These are phyloP conservation scores for Thuja plicata DNA, from an alignment of 83 land plant genomes.

Conservation along the genomic window DNA sequence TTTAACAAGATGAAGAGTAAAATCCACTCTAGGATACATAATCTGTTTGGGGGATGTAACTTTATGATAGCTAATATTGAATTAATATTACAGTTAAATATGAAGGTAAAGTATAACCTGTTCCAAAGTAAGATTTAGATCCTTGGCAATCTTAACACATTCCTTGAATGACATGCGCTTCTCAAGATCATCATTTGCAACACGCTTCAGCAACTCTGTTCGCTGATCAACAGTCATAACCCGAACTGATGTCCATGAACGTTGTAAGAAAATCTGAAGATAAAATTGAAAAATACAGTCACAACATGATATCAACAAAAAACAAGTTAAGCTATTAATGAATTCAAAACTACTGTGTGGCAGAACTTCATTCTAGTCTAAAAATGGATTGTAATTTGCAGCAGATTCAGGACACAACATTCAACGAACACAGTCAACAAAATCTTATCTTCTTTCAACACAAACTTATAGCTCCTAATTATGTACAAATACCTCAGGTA, in stretches of 20 bases:
- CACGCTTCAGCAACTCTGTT: constrained; percentile 68
- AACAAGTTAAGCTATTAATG: not conserved
- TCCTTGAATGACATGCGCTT: constrained; percentile 65
- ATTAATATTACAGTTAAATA: not conserved
- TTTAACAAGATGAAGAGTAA: not conserved
- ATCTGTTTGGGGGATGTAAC: not conserved
- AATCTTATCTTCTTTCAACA: not conserved
- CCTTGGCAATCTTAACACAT: constrained; percentile 83
- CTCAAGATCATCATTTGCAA: constrained; percentile 42
- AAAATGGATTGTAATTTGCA: not conserved
- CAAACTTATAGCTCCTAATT: not conserved
- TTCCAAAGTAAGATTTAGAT: constrained; percentile 80
- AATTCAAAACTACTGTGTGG: not conserved
- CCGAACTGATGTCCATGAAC: constrained; percentile 87
- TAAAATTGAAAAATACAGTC: not conserved
- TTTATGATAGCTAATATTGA: not conserved
- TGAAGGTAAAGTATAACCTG: constrained; percentile 57
- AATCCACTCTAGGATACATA: not conserved
- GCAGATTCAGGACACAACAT: not conserved
- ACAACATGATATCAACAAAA: not conserved
- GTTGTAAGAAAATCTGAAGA: constrained; percentile 46
- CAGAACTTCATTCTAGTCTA: not conserved
- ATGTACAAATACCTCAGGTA: constrained; percentile 70
- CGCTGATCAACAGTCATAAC: constrained; percentile 90
- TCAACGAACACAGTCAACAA: not conserved